Evolutionary conservation across 2,329 filamentous ascomycete species (phyloP), one percentile per base, ranked within the genome.

Genomic region (Epichloe bromicola): DNA sequence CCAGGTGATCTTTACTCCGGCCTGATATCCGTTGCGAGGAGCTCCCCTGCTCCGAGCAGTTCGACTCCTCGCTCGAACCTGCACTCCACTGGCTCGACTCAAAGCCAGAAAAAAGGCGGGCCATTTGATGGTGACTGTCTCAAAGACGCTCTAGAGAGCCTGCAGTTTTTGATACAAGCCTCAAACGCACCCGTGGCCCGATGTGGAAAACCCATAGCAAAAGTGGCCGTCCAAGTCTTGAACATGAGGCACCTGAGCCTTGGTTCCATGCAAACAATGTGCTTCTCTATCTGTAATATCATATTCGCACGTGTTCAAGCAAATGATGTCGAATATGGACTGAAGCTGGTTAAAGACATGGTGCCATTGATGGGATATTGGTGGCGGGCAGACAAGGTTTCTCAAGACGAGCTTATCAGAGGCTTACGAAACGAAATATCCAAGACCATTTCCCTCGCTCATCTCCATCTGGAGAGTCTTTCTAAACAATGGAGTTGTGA

Each of bases 371-470:
- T 95, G 56, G 79, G 78, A 51, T 76, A 79, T 47, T 80, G 88
- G 69, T 98, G 91, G 90, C 74, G 82, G 56, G 76, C 78, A n/a
- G 86, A 85, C 57, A 77, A 79, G 44, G 67, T 76, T 26, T 75
- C 77, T 14, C 74, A 81, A 58, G 75, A 81, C 56, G 75, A 79
- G 59, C 74, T 79, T 59, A 74, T 80, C 55, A 80, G 76, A 55
- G 74, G 73, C 2, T 65, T 93, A 47, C 82, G 84, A 57, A 86
- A 91, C 56, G 88, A 89, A 63, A 85, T 95, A 63, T 72, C 94
- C 36, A 82, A 82, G 57, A 80, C 80, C 1, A 70, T 95, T 30
- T 80, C 86, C 55, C 71, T 79, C n/a, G 72, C 82, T 34, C 75
- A 80, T 56, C 68, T 83, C 8, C 80, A 84, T 56, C 69, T 86